Evolutionary conservation across 805 yeast genomes (phyloP).

Genomic region (Wickerhamiella bombiphila): DNA sequence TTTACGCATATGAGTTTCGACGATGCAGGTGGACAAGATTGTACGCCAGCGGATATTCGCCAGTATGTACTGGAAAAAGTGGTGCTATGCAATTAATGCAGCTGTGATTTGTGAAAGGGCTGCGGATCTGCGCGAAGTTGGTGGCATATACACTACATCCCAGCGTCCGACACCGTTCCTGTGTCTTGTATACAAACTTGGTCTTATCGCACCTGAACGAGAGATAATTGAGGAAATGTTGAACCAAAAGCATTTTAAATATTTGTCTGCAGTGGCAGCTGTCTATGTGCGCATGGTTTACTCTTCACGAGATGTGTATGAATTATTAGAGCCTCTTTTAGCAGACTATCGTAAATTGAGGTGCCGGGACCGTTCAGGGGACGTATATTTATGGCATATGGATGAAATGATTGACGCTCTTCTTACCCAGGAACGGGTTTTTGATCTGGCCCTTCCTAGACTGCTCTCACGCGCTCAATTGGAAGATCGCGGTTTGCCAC

Average conservation of each 20-base stretch:
- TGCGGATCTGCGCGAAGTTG: conserved; percentile 34
- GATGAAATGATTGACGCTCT: conserved; percentile 65
- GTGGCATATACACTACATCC: conserved; percentile 36
- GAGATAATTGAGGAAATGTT: conserved; percentile 43
- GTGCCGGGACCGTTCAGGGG: conserved; percentile 26
- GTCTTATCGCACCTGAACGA: conserved; percentile 57
- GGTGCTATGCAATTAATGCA: conserved; percentile 37
- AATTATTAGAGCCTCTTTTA: conserved; percentile 38
- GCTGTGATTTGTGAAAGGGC: conserved; percentile 37
- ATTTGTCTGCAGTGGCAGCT: conserved; percentile 53
- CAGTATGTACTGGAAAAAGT: conserved; percentile 42
- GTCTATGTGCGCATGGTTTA: conserved; percentile 39
- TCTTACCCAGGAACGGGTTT: conserved; percentile 40
- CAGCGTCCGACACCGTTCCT: conserved; percentile 57
- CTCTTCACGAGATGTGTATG: conserved; percentile 33
- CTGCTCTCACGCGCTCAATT: conserved; percentile 27
- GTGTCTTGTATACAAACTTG: conserved; percentile 59
- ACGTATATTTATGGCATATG: conserved; percentile 34
- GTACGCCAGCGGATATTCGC: conserved; percentile 42
- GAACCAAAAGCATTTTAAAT: conserved; percentile 58
- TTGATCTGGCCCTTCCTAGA: conserved; percentile 63
- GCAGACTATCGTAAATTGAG: conserved; percentile 60
- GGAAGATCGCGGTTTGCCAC: conserved; percentile 22
- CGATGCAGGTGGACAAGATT: conserved; percentile 35
- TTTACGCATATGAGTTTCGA: no score